Evolutionary conservation across 805 yeast species (phyloP).

Genomic region (Tetrapisispora pingtungensis): DNA sequence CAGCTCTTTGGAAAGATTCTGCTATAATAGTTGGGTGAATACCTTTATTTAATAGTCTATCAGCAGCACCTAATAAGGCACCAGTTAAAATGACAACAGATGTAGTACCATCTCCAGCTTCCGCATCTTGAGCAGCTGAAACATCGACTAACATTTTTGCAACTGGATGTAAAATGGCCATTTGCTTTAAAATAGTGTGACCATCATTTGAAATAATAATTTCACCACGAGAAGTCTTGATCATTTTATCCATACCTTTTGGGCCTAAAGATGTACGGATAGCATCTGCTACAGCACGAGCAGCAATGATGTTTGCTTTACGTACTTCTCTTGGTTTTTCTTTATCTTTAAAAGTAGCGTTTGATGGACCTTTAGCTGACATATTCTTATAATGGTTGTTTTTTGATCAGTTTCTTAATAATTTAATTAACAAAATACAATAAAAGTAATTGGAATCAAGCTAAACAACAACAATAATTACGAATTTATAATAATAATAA

Average conservation of each 20-base stretch:
- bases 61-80: slow-evolving; percentile 90
- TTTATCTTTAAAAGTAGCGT: slow-evolving; percentile 83
- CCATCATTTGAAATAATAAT: slow-evolving; percentile 96
- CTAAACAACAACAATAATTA: too few species aligned
- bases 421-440: too few species aligned
- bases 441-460: too few species aligned
- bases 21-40: slow-evolving; percentile 94
- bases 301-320: slow-evolving; percentile 79
- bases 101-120: slow-evolving; percentile 99
- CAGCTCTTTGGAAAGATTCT: slow-evolving; percentile 87
- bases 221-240: slow-evolving; percentile 85
- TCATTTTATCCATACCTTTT: slow-evolving; percentile 99
- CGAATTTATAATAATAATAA: too few species aligned
- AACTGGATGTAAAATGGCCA: slow-evolving; percentile 98
- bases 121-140: slow-evolving; percentile 95
- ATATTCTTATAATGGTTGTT: neutral
- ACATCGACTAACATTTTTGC: slow-evolving; percentile 97
- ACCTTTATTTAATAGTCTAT: slow-evolving; percentile 75
- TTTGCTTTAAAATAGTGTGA: slow-evolving; percentile 89
- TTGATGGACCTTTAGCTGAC: slow-evolving; percentile 39
- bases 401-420: neutral
- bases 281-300: slow-evolving; percentile 91
- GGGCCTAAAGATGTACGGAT: slow-evolving; percentile 95
- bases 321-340: slow-evolving; percentile 95
- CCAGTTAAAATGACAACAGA: slow-evolving; percentile 95